Percentiles rank a stretch among this genome's conserved stretches.
These are phyloP conservation scores for Aspergillus awamori DNA, from an alignment of 2,329 filamentous ascomycete genomes.

Conservation along the genomic window DNA sequence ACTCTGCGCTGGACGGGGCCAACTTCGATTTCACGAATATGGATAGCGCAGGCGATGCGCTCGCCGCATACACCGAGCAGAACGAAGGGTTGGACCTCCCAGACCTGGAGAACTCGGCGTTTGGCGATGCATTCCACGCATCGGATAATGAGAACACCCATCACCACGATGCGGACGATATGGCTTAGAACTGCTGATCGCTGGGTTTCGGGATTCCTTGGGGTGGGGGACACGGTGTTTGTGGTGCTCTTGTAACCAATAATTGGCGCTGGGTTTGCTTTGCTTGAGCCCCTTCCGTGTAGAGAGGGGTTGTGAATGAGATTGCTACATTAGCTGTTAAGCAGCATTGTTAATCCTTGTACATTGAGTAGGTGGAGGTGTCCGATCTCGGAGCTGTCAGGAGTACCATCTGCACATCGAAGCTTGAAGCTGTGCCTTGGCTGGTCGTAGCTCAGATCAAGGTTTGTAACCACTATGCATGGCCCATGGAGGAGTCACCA, in stretches of 20 bases:
- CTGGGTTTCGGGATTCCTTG: constrained; percentile 17
- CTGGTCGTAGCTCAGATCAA: no score
- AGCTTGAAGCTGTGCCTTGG: no score
- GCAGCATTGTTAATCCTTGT: no score
- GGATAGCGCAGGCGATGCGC: constrained; percentile 71
- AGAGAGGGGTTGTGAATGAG: neutral
- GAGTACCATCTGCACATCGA: no score
- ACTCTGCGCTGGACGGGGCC: constrained; percentile 39
- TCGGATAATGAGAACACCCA: constrained; percentile 51
- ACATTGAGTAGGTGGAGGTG: no score
- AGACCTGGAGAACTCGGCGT: constrained; percentile 77
- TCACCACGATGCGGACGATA: constrained; percentile 45
- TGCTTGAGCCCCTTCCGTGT: neutral
- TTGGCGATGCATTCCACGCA: constrained; percentile 78
- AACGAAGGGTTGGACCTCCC: constrained; percentile 57
- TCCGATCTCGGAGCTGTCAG: no score
- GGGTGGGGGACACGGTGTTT: constrained; percentile 23
- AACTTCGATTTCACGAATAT: constrained; percentile 53
- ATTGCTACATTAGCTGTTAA: neutral
- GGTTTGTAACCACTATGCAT: no score
- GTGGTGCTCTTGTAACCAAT: constrained; percentile 18
- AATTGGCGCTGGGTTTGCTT: constrained; percentile 17
- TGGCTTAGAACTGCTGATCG: constrained; percentile 30
- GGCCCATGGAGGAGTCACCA: no score
- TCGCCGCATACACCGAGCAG: constrained; percentile 67